Percentiles rank a stretch among this genome's conserved stretches.
Conservation (phyloP, 106 monocot species). For the Allium fistulosum region DNA sequence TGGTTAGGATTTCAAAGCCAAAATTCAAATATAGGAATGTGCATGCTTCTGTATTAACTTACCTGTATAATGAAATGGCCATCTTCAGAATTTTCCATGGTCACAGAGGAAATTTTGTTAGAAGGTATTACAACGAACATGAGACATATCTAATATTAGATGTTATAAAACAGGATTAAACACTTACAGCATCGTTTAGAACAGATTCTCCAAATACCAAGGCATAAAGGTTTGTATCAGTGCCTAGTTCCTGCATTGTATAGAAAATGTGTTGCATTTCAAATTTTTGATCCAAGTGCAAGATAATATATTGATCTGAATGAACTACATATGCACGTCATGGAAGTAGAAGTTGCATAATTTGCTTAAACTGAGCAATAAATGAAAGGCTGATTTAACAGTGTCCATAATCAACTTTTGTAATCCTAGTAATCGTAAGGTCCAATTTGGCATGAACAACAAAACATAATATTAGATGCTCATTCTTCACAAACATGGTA, state of each 20-base stretch:
- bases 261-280: background rate
- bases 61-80: constrained; percentile 99
- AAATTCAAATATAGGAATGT: background rate
- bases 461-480: too few species aligned
- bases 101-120: background rate
- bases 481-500: too few species aligned
- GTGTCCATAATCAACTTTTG: too few species aligned
- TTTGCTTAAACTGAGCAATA: too few species aligned
- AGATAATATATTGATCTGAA: too few species aligned
- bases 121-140: background rate
- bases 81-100: constrained; percentile 40
- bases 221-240: constrained; percentile 92
- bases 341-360: too few species aligned
- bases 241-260: constrained; percentile 77
- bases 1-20: background rate
- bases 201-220: constrained; percentile 99
- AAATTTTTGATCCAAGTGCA: too few species aligned
- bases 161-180: background rate
- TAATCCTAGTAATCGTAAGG: too few species aligned
- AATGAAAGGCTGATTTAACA: too few species aligned
- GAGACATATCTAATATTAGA: too few species aligned
- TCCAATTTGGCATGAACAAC: too few species aligned
- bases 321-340: too few species aligned
- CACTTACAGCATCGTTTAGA: constrained; percentile 91
- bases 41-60: constrained; percentile 6